Conservation (phyloP, 2,329 filamentous ascomycete species). For the Xylariaceae sp. region DNA sequence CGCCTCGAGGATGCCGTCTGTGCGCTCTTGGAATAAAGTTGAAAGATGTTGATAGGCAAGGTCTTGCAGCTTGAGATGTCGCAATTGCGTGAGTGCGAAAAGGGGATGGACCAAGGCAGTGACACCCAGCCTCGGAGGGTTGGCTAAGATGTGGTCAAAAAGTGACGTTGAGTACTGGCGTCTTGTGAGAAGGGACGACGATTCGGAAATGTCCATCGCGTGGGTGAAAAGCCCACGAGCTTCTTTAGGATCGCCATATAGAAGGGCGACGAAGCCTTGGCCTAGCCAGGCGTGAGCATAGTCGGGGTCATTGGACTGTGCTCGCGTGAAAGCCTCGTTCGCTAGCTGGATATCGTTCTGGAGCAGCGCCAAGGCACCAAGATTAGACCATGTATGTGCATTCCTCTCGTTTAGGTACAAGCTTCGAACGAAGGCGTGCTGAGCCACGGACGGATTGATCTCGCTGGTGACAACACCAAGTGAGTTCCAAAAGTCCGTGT, state of each 20-base stretch:
- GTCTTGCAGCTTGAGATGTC: slow-evolving; percentile 70
- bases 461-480: slow-evolving; percentile 87
- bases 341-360: slow-evolving; percentile 85
- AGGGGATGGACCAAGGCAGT: slow-evolving; percentile 79
- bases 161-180: slow-evolving; percentile 78
- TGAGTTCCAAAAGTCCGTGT: slow-evolving; percentile 96
- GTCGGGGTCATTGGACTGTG: slow-evolving; percentile 92
- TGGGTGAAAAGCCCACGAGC: slow-evolving; percentile 87
- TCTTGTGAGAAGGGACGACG: slow-evolving; percentile 72
- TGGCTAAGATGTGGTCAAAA: slow-evolving; percentile 77
- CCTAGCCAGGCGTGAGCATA: slow-evolving; percentile 93
- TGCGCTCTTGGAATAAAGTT: slow-evolving; percentile 80
- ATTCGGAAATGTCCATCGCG: slow-evolving; percentile 88
- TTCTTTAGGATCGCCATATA: slow-evolving; percentile 74
- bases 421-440: slow-evolving; percentile 91
- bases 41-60: slow-evolving; percentile 75
- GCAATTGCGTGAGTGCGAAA: slow-evolving; percentile 84
- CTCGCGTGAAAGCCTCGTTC: slow-evolving; percentile 84
- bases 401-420: slow-evolving; percentile 90
- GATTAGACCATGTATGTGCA: slow-evolving; percentile 84
- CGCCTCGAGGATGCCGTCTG: slow-evolving; percentile 67
- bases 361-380: slow-evolving; percentile 82
- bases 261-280: slow-evolving; percentile 81
- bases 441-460: slow-evolving; percentile 83
- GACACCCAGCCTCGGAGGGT: slow-evolving; percentile 52